Evolutionary conservation across 148 eudicot species (phyloP), one percentile per base, ranked within the genome.

Genomic region (Euryodendron excelsum): DNA sequence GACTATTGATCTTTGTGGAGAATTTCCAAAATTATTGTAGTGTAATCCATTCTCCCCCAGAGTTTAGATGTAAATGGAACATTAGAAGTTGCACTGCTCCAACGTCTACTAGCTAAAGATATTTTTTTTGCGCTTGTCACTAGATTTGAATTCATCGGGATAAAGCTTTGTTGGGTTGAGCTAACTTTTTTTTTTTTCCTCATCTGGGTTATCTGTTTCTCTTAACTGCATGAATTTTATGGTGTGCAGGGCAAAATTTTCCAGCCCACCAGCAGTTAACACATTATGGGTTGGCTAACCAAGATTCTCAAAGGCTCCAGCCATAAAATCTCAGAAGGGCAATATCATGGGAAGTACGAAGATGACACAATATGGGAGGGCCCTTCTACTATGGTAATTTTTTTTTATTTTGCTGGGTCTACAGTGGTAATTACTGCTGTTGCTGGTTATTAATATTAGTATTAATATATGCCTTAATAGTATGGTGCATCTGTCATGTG

Each of bases 201-300:
- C 5, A 37, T 25, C 1, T 25, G 55, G 21, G 27, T 69, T 31
- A 17, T 2, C 56, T 47, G 34, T 44, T 12, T 25, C 25, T 50
- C 28, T 17, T 13, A 64, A 36, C 28, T 28, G 37, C 65, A 61
- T 23, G 27, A 66, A 33, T 13, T 59, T 47, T 44, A 70, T 18
- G 36, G 60, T 56, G 74, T 74, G 81, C 84, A 84, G 81, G 65
- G 39, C 25, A 61, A 82, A 75, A 47, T 62, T 76, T 77, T 65
- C 77, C 83, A 69, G 34, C 78, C 82, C 71, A 66, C 72, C 56
- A 77, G 80, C 55, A 45, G 75, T 52, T 76, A 28, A 60, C 64
- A 69, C 56, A 72, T 70, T 27, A 96, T 96, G 98, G 97, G 97
- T 82, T 96, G 99, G 99, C 80, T 93, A 77, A 88, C 91, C 68